These are phyloP conservation scores for Kalmanozyma brasiliensis DNA, from an alignment of 1,284 basidiomycete genomes.

Conservation along the genomic window DNA sequence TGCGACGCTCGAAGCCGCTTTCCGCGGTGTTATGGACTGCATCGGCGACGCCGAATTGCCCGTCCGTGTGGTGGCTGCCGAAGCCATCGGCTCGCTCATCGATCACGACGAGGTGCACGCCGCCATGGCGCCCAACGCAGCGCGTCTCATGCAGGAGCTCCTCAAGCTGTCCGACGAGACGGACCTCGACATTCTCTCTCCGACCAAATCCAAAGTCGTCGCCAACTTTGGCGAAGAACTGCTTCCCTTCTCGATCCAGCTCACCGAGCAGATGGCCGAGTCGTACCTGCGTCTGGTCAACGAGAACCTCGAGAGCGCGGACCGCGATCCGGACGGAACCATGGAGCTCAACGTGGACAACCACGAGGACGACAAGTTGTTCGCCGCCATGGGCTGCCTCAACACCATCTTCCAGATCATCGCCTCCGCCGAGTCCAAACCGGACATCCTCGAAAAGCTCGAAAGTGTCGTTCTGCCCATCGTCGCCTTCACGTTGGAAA, in stretches of 20 bases:
- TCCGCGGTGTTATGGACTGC: slow-evolving; percentile 64
- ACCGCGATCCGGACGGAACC: slow-evolving; percentile 69
- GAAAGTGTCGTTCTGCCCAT: slow-evolving; percentile 84
- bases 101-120: slow-evolving; percentile 76
- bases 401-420: slow-evolving; percentile 71
- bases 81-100: slow-evolving; percentile 83
- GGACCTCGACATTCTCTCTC: slow-evolving; percentile 85
- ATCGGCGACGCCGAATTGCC: slow-evolving; percentile 78
- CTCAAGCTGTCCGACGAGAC: slow-evolving; percentile 88
- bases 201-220: slow-evolving; percentile 84
- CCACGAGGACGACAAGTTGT: slow-evolving; percentile 71
- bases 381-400: slow-evolving; percentile 81
- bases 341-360: slow-evolving; percentile 76
- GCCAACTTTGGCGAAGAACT: slow-evolving; percentile 85
- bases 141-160: slow-evolving; percentile 88
- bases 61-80: slow-evolving; percentile 83
- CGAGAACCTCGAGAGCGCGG: slow-evolving; percentile 70
- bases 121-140: slow-evolving; percentile 81
- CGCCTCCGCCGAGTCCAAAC: slow-evolving; percentile 77
- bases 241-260: slow-evolving; percentile 83
- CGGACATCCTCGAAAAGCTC: slow-evolving; percentile 81
- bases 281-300: slow-evolving; percentile 75
- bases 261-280: slow-evolving; percentile 74
- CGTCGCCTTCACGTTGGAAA: slow-evolving; percentile 77
- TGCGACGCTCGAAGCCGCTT: slow-evolving; percentile 59